phyloP scores from a whole-genome alignment of 768 basidiomycete species.

The Leccinum imitatum region DNA sequence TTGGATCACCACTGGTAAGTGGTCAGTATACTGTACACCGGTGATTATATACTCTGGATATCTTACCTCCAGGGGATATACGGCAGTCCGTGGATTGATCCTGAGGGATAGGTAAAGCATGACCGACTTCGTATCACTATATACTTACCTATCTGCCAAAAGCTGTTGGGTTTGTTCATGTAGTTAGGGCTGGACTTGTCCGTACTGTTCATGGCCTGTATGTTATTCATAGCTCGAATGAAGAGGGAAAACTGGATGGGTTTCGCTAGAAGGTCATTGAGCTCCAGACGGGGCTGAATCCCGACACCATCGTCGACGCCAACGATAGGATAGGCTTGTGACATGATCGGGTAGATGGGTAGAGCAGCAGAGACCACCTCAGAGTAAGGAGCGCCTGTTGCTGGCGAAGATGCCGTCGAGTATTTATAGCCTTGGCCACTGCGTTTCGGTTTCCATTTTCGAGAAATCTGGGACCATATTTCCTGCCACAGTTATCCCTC shows the following conservation, averaged over 20 bases:
- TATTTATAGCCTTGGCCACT: too few relatives aligned
- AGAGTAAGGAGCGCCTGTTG: neutral
- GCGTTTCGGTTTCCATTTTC: neutral
- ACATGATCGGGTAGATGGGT: slow-evolving; percentile 6
- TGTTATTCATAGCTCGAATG: slow-evolving; percentile 14
- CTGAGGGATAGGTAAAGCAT: slow-evolving; percentile 1
- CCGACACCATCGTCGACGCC: slow-evolving; percentile 9
- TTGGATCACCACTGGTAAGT: slow-evolving; percentile 17
- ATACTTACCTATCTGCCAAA: slow-evolving; percentile 20
- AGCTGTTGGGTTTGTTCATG: slow-evolving; percentile 19
- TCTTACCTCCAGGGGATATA: slow-evolving; percentile 13
- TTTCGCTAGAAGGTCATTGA: slow-evolving; percentile 15
- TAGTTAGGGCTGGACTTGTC: slow-evolving; percentile 1
- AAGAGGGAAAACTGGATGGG: slow-evolving; percentile 21
- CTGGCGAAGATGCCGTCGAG: neutral
- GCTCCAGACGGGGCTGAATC: slow-evolving; percentile 16
- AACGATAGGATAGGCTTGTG: slow-evolving; percentile 11
- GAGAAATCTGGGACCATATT: neutral
- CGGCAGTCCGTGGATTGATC: slow-evolving; percentile 19
- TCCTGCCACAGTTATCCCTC: neutral
- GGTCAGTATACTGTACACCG: neutral
- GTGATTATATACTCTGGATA: neutral
- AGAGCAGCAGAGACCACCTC: neutral
- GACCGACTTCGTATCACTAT: neutral
- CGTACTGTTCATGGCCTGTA: slow-evolving; percentile 6